Evolutionary conservation across 1,284 basidiomycete genomes (phyloP).

Genomic region (Ustilago tritici): DNA sequence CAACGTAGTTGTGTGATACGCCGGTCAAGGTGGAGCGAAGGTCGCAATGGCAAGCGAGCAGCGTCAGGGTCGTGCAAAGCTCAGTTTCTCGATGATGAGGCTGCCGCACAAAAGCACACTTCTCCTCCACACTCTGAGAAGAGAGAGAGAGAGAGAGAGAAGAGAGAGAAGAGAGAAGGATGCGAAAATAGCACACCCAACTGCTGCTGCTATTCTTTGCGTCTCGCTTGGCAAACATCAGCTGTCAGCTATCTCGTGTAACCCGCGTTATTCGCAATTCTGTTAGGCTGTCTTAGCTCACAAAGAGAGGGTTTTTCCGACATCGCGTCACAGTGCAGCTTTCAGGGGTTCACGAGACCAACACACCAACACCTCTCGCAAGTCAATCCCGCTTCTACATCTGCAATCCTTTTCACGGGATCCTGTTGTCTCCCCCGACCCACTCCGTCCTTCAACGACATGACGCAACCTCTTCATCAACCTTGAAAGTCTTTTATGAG

Average conservation of each 20-base stretch:
- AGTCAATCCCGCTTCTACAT: background rate
- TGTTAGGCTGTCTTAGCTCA: background rate
- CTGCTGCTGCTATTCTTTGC: background rate
- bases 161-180: background rate
- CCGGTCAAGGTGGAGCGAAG: background rate
- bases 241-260: conserved; percentile 1
- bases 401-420: background rate
- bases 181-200: background rate
- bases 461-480: conserved; percentile 3
- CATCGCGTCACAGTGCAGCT: conserved; percentile 15
- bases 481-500: background rate
- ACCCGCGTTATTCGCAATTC: background rate
- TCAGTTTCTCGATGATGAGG: background rate
- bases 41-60: conserved; percentile 3
- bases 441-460: background rate
- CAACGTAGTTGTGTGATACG: background rate
- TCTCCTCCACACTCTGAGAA: background rate
- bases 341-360: conserved; percentile 21
- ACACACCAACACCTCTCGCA: conserved; percentile 16
- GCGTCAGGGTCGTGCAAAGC: conserved; percentile 9
- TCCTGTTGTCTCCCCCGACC: background rate
- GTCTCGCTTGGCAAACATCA: background rate
- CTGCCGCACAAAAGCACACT: background rate
- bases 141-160: background rate
- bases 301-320: too few species aligned